Evolutionary conservation across 179 eudicot species (phyloP).

Genomic region (Pouteria campechiana): DNA sequence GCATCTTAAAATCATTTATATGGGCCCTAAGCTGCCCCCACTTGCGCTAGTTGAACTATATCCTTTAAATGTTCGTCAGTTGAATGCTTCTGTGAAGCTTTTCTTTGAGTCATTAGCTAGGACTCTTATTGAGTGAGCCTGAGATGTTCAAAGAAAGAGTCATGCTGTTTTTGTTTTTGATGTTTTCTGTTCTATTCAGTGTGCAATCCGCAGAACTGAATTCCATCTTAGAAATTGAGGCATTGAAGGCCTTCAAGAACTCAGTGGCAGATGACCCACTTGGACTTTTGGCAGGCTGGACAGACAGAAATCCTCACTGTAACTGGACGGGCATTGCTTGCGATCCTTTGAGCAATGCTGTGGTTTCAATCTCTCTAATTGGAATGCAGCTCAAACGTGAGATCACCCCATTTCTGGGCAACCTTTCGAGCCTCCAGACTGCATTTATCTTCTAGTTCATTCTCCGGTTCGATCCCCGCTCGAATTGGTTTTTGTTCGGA

Average conservation of each 20-base stretch:
- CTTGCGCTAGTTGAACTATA: too few relatives aligned
- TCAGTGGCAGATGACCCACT: constrained; percentile 48
- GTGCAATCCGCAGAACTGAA: constrained; percentile 11
- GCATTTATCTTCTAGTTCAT: constrained; percentile 51
- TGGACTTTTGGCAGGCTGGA: constrained; percentile 46
- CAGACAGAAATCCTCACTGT: constrained; percentile 38
- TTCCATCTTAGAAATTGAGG: constrained; percentile 24
- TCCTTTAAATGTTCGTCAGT: too few relatives aligned
- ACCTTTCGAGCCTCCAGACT: constrained; percentile 59
- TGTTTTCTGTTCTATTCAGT: constrained; percentile 1
- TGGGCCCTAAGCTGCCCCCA: too few relatives aligned
- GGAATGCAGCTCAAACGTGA: constrained; percentile 40
- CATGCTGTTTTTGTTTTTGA: background rate
- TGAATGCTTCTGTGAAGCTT: too few relatives aligned
- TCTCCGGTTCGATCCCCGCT: constrained; percentile 46
- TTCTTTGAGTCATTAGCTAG: too few relatives aligned
- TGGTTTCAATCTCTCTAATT: constrained; percentile 32
- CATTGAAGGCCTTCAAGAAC: constrained; percentile 45
- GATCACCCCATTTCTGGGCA: constrained; percentile 47
- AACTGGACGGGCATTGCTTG: constrained; percentile 75
- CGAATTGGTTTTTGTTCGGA: constrained; percentile 38
- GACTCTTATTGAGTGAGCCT: too few relatives aligned
- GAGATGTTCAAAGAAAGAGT: background rate
- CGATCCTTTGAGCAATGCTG: constrained; percentile 14
- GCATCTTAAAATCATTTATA: too few relatives aligned